Base-by-base conservation (phyloP, 371 early-diverging fungal genomes). In the Mucor mucedo region DNA sequence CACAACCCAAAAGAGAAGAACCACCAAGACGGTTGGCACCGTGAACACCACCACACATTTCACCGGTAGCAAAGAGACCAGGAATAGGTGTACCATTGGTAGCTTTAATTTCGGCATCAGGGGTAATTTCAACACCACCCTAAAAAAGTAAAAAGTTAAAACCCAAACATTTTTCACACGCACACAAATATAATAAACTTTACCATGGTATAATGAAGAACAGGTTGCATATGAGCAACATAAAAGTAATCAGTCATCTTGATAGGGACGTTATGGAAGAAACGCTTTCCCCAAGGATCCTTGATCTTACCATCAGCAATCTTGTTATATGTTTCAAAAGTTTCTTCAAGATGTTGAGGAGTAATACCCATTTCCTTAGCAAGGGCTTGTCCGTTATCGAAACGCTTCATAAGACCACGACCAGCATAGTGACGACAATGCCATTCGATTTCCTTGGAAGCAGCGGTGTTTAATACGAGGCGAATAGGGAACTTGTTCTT, bases 201-300 rank as follows among this genome's bases (percentile, higher is more conserved):
- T 80, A 86, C 86, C 97, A 97, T 97, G 29, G 97, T 95, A 68
- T 95, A 98, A 79, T 98, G 98, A 50, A 95, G 87, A 38, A 94
- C 93, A 28, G 97, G 97, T 62, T 92, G 89, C 85, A 98, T 92
- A 32, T 87, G 79, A 27, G 93, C 92, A 62, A 96, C 95, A 73
- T 93, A 83, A 71, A 92, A 93, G 80, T 88, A 80, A 62, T 87
- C 87, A 55, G 81, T 72, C 83, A 88, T 87, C 60, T 80, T 83
- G 76, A 86, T 90, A 64, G 93, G 93, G 6, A 82, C 68, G 66
- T 92, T 93, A 70, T 89, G 89, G 79, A 93, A 92, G 87, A 92
- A 97, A 72, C 87, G 91, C 80, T 96, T 96, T 68, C 96, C 96
- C 83, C 91, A 95, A 60, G 91, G 91, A 74, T 93, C 92, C 68